Evolutionary conservation across 2,329 filamentous ascomycete genomes (phyloP), one percentile per base, ranked within the genome.

Genomic region (Nemania sp.): DNA sequence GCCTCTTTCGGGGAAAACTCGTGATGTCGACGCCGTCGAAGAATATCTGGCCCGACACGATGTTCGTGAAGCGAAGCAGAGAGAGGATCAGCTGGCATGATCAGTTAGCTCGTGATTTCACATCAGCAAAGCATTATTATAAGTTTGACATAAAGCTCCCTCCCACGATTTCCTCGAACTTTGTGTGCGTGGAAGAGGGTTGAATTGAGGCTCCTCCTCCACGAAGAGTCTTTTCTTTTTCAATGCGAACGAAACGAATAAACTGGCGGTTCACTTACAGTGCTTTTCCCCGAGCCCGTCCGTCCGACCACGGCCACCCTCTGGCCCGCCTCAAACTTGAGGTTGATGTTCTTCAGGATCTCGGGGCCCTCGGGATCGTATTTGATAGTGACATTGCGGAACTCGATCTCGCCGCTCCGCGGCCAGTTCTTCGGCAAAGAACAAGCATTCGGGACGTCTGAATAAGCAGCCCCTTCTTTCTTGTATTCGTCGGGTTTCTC

Each of bases 231-330:
- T n/a, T n/a, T n/a, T n/a, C 25, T 29, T 29, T 7, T 29, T 29
- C 25, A n/a, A n/a, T n/a, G 25, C 25, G 25, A 29, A 29, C 25
- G 25, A 29, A 29, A 29, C 25, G 7, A 29, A 29, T 7, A 29
- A 29, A 29, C 25, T 7, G 7, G 25, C 7, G 5, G 2, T 61
- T 50, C 46, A 73, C 80, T 73, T 71, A 94, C 82, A 0, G 91
- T 96, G 52, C 88, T 92, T 75, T 96, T 96, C 3, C 92, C 92
- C 4, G 89, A 92, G 0, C 90, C 88, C 0, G 91, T 96, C 10
- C 91, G 86, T 2, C 92, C 92, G 11, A 93, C 89, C 18, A 96
- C 82, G 0, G 91, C 91, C 0, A 90, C 90, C 52, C 89, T 88
- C 55, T 90, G 89, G 1, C 91, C 90, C 0, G 88, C 89, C 12